Evolutionary conservation across 2,329 filamentous ascomycete genomes (phyloP).

Genomic region (Claviceps paspali): DNA sequence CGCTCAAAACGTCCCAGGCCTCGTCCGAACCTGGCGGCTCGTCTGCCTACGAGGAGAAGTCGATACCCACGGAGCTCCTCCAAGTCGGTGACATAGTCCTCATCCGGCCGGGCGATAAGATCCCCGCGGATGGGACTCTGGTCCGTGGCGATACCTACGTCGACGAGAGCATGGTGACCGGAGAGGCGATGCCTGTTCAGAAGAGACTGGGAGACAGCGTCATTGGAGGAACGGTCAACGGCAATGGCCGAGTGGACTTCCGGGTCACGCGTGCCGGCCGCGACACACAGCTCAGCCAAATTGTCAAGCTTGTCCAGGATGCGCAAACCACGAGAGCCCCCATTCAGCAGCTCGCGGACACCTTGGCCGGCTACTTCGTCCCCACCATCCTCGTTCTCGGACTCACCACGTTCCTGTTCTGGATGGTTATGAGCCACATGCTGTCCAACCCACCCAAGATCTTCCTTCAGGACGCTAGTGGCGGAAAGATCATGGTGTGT

Average conservation of each 20-base stretch:
- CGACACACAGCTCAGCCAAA: slow-evolving; percentile 94
- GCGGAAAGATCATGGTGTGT: slow-evolving; percentile 91
- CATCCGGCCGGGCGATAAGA: slow-evolving; percentile 87
- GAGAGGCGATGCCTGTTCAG: slow-evolving; percentile 87
- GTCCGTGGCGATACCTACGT: slow-evolving; percentile 84
- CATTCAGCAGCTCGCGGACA: slow-evolving; percentile 85
- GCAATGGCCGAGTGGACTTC: slow-evolving; percentile 81
- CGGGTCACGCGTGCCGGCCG: slow-evolving; percentile 82
- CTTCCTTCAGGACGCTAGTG: slow-evolving; percentile 65
- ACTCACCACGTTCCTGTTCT: slow-evolving; percentile 68
- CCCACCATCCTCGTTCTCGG: slow-evolving; percentile 78
- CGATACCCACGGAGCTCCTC: slow-evolving; percentile 87
- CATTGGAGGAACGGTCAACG: slow-evolving; percentile 92
- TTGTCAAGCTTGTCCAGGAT: slow-evolving; percentile 95
- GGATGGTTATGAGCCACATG: slow-evolving; percentile 90
- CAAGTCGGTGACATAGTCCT: slow-evolving; percentile 90
- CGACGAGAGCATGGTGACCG: slow-evolving; percentile 97
- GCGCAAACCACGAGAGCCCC: slow-evolving; percentile 89
- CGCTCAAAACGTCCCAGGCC: slow-evolving; percentile 26
- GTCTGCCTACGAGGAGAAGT: slow-evolving; percentile 57
- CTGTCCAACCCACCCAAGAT: slow-evolving; percentile 74
- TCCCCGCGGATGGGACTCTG: slow-evolving; percentile 80
- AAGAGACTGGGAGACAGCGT: slow-evolving; percentile 68
- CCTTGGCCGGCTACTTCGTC: slow-evolving; percentile 85
- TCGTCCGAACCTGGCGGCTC: slow-evolving; percentile 26